Evolutionary conservation across 306 rosid genomes (phyloP).

Genomic region (Rosa multiflora): DNA sequence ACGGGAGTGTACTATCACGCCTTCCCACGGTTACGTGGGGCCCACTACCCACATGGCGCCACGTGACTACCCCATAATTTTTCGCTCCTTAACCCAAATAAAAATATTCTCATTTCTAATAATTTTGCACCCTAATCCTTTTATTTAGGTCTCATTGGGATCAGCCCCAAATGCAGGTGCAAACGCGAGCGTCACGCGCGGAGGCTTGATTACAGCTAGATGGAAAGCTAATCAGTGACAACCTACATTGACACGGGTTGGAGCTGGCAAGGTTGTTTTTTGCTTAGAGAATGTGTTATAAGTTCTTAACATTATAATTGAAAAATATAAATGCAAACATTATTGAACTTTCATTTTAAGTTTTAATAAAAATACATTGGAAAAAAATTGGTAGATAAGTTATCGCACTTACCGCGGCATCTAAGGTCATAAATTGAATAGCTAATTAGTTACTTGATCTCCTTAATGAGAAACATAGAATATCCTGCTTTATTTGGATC

Average conservation of each 20-base stretch:
- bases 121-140: background rate
- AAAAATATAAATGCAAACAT: too few species aligned
- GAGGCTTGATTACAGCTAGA: background rate
- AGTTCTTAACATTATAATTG: too few species aligned
- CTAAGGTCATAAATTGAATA: too few species aligned
- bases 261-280: background rate
- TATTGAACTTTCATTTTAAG: too few species aligned
- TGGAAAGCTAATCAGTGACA: background rate
- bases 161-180: background rate
- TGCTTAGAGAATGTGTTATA: background rate
- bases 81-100: background rate
- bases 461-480: too few species aligned
- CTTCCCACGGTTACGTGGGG: constrained; percentile 43
- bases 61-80: constrained; percentile 38
- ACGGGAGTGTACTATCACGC: constrained; percentile 42
- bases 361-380: too few species aligned
- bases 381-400: too few species aligned
- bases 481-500: too few species aligned
- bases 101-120: too few species aligned
- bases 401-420: too few species aligned
- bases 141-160: background rate
- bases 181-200: background rate
- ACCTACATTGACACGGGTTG: background rate
- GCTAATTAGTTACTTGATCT: too few species aligned
- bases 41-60: constrained; percentile 53